A percentile compares a stretch with the other conserved stretches of the same genome.
These are phyloP conservation scores for Malus sieversii DNA, from an alignment of 306 rosid genomes.

Conservation along the genomic window DNA sequence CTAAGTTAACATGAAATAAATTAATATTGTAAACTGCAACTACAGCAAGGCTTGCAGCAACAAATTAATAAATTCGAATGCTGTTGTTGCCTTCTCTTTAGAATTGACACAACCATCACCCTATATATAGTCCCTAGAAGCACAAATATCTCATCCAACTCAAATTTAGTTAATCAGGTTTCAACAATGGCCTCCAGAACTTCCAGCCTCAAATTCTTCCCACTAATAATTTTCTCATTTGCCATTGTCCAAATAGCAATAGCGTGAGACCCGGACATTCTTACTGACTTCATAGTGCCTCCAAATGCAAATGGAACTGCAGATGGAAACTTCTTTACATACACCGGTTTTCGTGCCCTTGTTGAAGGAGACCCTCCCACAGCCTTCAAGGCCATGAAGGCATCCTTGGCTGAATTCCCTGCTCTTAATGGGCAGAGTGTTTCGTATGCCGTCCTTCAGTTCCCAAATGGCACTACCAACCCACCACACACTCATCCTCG, in stretches of 20 bases:
- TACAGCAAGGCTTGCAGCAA: not conserved
- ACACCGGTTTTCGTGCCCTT: slow-evolving; percentile 16
- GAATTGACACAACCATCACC: not conserved
- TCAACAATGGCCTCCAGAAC: not conserved
- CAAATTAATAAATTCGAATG: not conserved
- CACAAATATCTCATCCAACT: not conserved
- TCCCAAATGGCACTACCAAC: not conserved
- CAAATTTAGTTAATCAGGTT: not conserved
- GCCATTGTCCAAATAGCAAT: slow-evolving; percentile 10
- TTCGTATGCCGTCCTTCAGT: not conserved
- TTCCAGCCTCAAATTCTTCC: slow-evolving; percentile 7
- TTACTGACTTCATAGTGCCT: slow-evolving; percentile 30
- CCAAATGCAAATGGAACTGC: not conserved
- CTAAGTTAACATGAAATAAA: too few relatives aligned
- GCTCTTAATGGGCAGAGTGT: slow-evolving; percentile 8
- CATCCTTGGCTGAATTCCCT: not conserved
- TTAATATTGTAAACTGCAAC: not conserved
- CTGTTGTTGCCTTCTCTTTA: not conserved
- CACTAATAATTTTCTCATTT: slow-evolving; percentile 9
- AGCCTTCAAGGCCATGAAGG: slow-evolving; percentile 10
- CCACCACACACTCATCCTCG: slow-evolving; percentile 12
- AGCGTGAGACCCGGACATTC: slow-evolving; percentile 31
- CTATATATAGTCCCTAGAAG: not conserved
- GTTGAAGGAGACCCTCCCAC: not conserved
- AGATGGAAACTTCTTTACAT: slow-evolving; percentile 16